A percentile compares a stretch with the other conserved stretches of the same genome.
Evolutionary conservation across 164 flowering plant species (phyloP).

Genomic region (Tetrastigma voinierianum): DNA sequence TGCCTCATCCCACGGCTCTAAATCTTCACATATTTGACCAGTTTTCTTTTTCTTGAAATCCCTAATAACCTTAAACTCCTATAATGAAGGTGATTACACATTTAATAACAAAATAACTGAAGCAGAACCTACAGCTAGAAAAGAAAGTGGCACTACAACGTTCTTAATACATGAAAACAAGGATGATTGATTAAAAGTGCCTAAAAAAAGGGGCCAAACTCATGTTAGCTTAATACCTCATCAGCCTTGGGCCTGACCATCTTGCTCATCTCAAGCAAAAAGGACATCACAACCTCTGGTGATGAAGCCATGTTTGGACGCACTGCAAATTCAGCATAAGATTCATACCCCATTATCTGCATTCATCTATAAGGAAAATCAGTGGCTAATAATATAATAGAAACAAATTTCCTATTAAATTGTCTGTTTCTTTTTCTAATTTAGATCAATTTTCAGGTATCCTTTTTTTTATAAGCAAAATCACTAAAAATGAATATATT

Average conservation of each 20-base stretch:
- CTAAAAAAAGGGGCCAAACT: neutral
- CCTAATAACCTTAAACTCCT: slow-evolving; percentile 72
- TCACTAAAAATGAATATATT: too few species aligned
- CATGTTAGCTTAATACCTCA: slow-evolving; percentile 46
- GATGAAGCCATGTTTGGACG: slow-evolving; percentile 78
- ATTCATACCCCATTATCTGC: slow-evolving; percentile 82
- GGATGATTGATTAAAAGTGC: too few species aligned
- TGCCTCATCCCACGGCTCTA: slow-evolving; percentile 97
- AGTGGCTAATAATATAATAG: neutral
- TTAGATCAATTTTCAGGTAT: neutral
- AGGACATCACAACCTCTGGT: slow-evolving; percentile 77
- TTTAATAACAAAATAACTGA: neutral
- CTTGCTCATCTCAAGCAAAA: slow-evolving; percentile 72
- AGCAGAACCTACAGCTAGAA: neutral
- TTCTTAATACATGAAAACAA: too few species aligned
- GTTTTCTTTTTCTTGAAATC: slow-evolving; percentile 55
- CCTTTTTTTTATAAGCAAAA: too few species aligned
- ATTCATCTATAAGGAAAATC: slow-evolving; percentile 17
- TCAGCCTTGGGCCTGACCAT: slow-evolving; percentile 71
- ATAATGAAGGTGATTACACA: slow-evolving; percentile 3
- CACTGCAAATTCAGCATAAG: slow-evolving; percentile 78
- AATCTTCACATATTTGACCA: slow-evolving; percentile 42
- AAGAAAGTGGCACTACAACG: neutral
- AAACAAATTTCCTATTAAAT: neutral
- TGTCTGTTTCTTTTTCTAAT: neutral